A percentile compares a stretch with the other conserved stretches of the same genome.
These are phyloP conservation scores for Leccinum barrowsii DNA, from an alignment of 768 basidiomycete genomes.

Conservation along the genomic window DNA sequence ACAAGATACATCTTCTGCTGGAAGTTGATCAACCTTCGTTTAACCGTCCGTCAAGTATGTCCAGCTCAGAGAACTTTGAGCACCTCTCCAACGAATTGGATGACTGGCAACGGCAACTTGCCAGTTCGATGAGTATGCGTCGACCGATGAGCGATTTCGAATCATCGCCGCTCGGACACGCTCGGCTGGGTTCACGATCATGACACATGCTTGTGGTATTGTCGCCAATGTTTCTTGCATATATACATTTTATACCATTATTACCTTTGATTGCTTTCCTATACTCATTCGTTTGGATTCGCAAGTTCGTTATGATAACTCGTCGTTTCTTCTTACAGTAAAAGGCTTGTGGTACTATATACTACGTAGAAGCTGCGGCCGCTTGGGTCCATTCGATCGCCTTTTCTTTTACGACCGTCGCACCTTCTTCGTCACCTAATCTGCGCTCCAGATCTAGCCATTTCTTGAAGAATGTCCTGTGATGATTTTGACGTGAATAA, in stretches of 20 bases:
- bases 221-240: conserved; percentile 23
- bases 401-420: conserved; percentile 74
- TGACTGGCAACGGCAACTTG: conserved; percentile 82
- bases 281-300: conserved; percentile 55
- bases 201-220: conserved; percentile 28
- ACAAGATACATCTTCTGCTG: conserved; percentile 84
- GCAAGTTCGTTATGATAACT: conserved; percentile 36
- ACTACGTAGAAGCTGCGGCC: conserved; percentile 34
- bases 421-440: conserved; percentile 85
- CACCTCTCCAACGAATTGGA: conserved; percentile 78
- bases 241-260: conserved; percentile 37
- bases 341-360: conserved; percentile 2
- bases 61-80: conserved; percentile 84
- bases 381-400: conserved; percentile 89
- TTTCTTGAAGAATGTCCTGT: conserved; percentile 94
- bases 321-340: conserved; percentile 35
- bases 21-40: conserved; percentile 81
- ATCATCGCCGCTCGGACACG: conserved; percentile 47
- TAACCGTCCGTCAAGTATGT: conserved; percentile 63
- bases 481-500: conserved; percentile 12
- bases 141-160: conserved; percentile 73
- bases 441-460: conserved; percentile 87
- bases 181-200: conserved; percentile 59
- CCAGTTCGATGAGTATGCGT: conserved; percentile 73
- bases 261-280: conserved; percentile 33